A percentile compares a stretch with the other conserved stretches of the same genome.
phyloP scores from a whole-genome alignment of 139 green algal species.

The Volvox reticuliferus region DNA sequence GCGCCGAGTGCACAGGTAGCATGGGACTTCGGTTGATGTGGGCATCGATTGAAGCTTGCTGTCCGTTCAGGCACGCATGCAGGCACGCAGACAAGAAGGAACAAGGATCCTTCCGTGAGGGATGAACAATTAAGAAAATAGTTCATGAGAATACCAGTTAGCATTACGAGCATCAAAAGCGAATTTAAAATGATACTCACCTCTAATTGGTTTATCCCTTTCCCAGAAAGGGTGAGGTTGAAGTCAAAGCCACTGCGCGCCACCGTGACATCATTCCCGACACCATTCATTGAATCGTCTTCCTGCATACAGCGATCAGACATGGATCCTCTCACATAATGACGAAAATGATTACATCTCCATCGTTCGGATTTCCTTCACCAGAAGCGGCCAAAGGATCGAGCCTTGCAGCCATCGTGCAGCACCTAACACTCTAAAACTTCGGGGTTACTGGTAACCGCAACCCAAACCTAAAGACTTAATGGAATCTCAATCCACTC shows the following conservation, averaged over 20 bases:
- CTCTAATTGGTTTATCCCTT: conserved; percentile 27
- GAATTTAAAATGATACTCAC: neutral
- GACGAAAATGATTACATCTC: neutral
- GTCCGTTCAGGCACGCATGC: neutral
- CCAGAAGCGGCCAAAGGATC: neutral
- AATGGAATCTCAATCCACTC: neutral
- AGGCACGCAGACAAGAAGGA: neutral
- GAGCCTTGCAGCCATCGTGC: neutral
- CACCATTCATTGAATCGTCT: neutral
- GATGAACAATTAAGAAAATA: too few species aligned
- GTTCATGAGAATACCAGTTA: too few species aligned
- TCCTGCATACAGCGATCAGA: neutral
- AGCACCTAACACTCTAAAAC: neutral
- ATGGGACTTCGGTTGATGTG: conserved; percentile 39
- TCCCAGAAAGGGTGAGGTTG: conserved; percentile 13
- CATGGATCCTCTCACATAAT: neutral
- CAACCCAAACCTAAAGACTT: neutral
- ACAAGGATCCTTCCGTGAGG: too few species aligned
- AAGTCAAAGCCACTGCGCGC: neutral
- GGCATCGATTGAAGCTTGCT: conserved; percentile 42
- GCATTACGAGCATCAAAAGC: neutral
- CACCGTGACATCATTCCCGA: neutral
- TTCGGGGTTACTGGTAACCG: too few species aligned
- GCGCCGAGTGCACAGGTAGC: conserved; percentile 6
- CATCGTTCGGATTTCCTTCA: neutral